Base-by-base conservation (phyloP, 169 alveolate genomes). In the Eimeria mitis region DNA sequence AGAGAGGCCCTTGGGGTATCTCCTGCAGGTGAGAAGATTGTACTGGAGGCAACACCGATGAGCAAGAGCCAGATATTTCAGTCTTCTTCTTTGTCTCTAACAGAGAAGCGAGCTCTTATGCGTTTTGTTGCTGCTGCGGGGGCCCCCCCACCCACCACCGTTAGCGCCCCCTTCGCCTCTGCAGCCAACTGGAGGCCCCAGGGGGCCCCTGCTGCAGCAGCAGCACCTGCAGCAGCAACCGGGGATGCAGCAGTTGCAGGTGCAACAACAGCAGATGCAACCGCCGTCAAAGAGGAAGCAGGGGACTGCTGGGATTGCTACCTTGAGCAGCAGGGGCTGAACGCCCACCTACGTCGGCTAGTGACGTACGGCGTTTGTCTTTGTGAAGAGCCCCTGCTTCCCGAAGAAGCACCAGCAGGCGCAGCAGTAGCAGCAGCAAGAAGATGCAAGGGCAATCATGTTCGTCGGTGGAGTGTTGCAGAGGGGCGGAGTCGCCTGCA, bases 311-410 rank as follows among this genome's bases (percentile, higher is more conserved):
- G 89, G 89, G 89, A 81, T 52, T 81, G 89, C 47, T 81, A 49
- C 70, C 59, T 81, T 14, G 89, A 81, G 89, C 70, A 52, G 71
- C 89, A 81, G 49, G 89, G 89, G 16, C 73, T 81, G 14, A 81
- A 81, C 71, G 2, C 89, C 14, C 89, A 81, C 56, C 89, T 81
- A n/a, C 73, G 89, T 25, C 65, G 89, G 52, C 71, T 81, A 42
- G n/a, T 81, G 89, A 81, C 89, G n/a, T 81, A 81, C 52, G 89
- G 89, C 16, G 89, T 81, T 9, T 81, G 89, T 49, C 89, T 81
- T 7, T 81, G 89, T 52, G 89, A 81, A 14, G 31, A 37, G 89
- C 89, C 89, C n/a, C 59, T 81, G 89, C 71, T 81, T 31, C 89
- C 89, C 71, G 34, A 70, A 21, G 71, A 70, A 28, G 65, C 89